Evolutionary conservation across 306 rosid species (phyloP).

Genomic region (Ceratonia siliqua): DNA sequence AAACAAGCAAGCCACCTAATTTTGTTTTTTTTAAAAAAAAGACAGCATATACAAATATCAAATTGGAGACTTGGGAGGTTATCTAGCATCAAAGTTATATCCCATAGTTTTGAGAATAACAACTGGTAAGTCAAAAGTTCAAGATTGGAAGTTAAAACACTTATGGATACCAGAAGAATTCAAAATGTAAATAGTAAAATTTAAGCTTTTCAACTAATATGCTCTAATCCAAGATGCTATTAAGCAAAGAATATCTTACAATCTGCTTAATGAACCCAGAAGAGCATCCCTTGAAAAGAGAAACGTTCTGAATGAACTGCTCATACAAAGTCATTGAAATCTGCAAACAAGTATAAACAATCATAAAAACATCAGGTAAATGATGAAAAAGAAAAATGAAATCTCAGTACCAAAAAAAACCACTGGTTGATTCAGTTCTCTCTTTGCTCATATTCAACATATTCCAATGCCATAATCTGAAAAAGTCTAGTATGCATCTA

Average conservation of each 20-base stretch:
- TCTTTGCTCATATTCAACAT: neutral
- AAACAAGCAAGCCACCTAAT: neutral
- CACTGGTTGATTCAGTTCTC: neutral
- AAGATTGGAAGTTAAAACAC: neutral
- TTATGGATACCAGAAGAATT: neutral
- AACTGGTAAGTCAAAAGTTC: neutral
- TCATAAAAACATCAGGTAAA: constrained; percentile 5
- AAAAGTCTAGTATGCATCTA: neutral
- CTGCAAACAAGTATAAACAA: constrained; percentile 37
- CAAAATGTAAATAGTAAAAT: neutral
- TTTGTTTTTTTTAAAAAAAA: neutral
- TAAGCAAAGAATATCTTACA: constrained; percentile 39
- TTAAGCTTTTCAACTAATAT: neutral
- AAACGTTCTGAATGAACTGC: constrained; percentile 48
- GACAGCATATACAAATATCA: neutral
- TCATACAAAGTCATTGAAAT: constrained; percentile 57
- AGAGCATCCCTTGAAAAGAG: constrained; percentile 63
- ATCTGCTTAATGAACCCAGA: constrained; percentile 59
- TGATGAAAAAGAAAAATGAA: neutral
- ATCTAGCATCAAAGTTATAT: neutral
- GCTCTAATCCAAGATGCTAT: neutral
- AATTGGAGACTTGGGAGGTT: neutral
- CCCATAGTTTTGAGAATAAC: neutral
- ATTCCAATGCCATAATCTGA: neutral
- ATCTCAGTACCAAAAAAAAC: neutral